Evolutionary conservation across 352 stramenopile genomes (phyloP), one percentile per base, ranked within the genome.

Genomic region (Pythium brassicae): DNA sequence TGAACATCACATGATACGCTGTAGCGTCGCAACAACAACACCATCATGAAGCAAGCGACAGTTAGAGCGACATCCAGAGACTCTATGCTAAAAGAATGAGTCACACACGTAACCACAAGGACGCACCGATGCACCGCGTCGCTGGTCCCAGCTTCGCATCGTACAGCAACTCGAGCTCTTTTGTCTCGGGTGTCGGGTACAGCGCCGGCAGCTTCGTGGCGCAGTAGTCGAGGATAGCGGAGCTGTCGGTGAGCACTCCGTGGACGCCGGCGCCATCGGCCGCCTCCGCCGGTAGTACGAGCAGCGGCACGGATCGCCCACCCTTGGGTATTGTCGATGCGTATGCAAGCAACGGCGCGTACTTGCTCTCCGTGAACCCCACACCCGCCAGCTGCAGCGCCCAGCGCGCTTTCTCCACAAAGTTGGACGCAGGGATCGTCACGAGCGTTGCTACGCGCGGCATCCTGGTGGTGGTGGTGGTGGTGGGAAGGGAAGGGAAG

Each of bases 381-480:
- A 85, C 57, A 0, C 68, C 58, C 4, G 68, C 70, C 6, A 79
- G 26, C 22, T 72, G 68, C 29, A 87, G 48, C 22, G 72, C 72
- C 77, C 72, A 85, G 7, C 77, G 70, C 34, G 74, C 70, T 57
- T 87, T 87, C 60, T 85, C 76, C 20, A 74, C 74, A 48, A 75
- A 87, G 63, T 78, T 87, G 44, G 72, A 85, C 20, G 65, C 65
- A 2, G 74, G 72, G 45, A 87, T 83, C 25, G 74, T 71, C 52
- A 87, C 74, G 39, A 87, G 57, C 17, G 55, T 58, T 7, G 63
- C 59, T 8, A 54, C 23, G 1, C 19, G 4, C 22, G 14, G 12
- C 27, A 22, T 53, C 17, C 5, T 42, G 29, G n/a, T n/a, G n/a
- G n/a, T n/a, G n/a, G n/a, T n/a, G n/a, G n/a, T n/a, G n/a, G n/a